Base-by-base conservation (phyloP, 495 filamentous ascomycete genomes). In the Hypomontagnella submonticulosa region DNA sequence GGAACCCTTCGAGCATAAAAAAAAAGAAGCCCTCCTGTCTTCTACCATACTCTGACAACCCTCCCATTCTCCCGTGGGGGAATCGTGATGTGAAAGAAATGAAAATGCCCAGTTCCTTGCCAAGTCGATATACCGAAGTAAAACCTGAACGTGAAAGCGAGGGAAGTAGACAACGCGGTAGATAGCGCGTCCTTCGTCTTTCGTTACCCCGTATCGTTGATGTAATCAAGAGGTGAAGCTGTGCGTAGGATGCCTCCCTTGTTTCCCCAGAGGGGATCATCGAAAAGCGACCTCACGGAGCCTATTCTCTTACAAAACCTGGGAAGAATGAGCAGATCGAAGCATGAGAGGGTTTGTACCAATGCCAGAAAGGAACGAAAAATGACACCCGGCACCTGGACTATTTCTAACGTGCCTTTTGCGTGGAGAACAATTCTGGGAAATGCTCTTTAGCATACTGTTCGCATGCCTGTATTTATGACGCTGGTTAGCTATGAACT, bases 381-480 rank as follows among this genome's bases (percentile, higher is more conserved):
- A 36, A 18, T 44, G 38, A 51, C 40, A 49, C 27, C 18, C 58
- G 40, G 53, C 42, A 40, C 41, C 48, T 57, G 53, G 53, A 27
- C 30, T 41, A 53, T 51, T 43, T 38, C 40, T 73, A 71, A 60
- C 69, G 65, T 57, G 65, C 65, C 59, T 73, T 73, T 50, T 46
- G 72, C 48, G 60, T 32, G n/a, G 66, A 53, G 49, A 74, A 74
- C 7, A 72, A 47, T 55, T 71, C 80, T 33, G 80, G 89, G 73
- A 96, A 97, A 77, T 97, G 90, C 77, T 99, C 95, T 76, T 97
- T 99, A 34, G 95, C 95, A 77, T 96, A 98, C 75, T 97, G 93
- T 73, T 99, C 95, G 80, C 95, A 99, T 30, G 95, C 94, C 93
- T 97, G 68, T 57, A 47, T 48, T n/a, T n/a, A n/a, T 12, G 13